These are phyloP conservation scores for Aspergillus funiculosus DNA, from an alignment of 495 filamentous ascomycete species.

Conservation along the genomic window DNA sequence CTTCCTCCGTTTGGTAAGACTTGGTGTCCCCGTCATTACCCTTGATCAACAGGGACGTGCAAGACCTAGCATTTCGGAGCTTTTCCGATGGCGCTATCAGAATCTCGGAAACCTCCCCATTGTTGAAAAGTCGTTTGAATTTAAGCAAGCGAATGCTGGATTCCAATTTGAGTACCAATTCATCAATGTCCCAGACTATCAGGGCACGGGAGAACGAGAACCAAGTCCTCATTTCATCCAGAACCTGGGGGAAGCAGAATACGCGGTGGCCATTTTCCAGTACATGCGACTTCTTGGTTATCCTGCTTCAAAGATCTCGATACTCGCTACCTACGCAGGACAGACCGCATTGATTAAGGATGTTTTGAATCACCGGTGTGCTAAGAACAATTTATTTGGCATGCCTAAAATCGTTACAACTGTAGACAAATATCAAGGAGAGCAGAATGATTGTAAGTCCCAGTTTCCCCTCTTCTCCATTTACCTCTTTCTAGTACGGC, in stretches of 20 bases:
- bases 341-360: conserved; percentile 87
- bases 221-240: conserved; percentile 96
- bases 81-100: conserved; percentile 93
- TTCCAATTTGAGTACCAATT: conserved; percentile 95
- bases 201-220: conserved; percentile 80
- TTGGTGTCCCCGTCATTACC: conserved; percentile 83
- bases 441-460: conserved; percentile 94
- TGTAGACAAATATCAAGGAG: conserved; percentile 97
- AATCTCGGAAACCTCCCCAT: conserved; percentile 72
- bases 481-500: not conserved
- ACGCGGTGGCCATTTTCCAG: conserved; percentile 89
- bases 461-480: not conserved
- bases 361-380: conserved; percentile 79
- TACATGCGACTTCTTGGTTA: conserved; percentile 98
- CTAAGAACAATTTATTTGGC: conserved; percentile 78
- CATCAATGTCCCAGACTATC: conserved; percentile 92
- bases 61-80: conserved; percentile 74
- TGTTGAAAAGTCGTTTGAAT: conserved; percentile 63
- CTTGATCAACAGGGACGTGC: conserved; percentile 92
- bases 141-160: conserved; percentile 78
- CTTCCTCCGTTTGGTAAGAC: conserved; percentile 81
- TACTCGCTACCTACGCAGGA: conserved; percentile 92
- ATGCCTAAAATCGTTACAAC: conserved; percentile 86
- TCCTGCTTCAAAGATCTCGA: conserved; percentile 82
- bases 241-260: conserved; percentile 95